Evolutionary conservation across 2,329 filamentous ascomycete genomes (phyloP).

Genomic region (Penicillium sp.): DNA sequence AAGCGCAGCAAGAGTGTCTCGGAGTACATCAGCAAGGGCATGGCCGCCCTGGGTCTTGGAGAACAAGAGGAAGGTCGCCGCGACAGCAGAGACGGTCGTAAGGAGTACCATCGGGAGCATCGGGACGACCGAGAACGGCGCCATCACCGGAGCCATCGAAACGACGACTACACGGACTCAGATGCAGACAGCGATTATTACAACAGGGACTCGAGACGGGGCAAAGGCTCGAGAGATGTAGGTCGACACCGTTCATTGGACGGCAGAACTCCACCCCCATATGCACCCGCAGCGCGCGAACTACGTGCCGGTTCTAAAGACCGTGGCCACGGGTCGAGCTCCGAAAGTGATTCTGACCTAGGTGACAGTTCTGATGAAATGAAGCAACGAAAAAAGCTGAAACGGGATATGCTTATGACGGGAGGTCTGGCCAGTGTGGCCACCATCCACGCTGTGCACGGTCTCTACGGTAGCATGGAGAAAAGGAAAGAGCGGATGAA

Average conservation of each 20-base stretch:
- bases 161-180: conserved; percentile 43
- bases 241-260: conserved; percentile 36
- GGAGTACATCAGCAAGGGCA: conserved; percentile 45
- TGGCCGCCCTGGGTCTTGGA: conserved; percentile 45
- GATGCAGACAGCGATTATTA: conserved; percentile 36
- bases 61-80: conserved; percentile 26
- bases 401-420: conserved; percentile 64
- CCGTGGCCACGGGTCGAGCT: conserved; percentile 11
- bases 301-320: conserved; percentile 7
- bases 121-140: conserved; percentile 30
- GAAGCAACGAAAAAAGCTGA: conserved; percentile 61
- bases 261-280: conserved; percentile 23
- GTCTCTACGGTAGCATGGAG: conserved; percentile 62
- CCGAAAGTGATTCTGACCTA: conserved; percentile 50
- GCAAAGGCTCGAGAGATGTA: conserved; percentile 45
- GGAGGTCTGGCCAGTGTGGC: conserved; percentile 66
- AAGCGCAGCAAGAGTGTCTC: conserved; percentile 48
- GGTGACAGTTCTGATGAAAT: conserved; percentile 63
- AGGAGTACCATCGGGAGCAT: conserved; percentile 4
- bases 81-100: conserved; percentile 17
- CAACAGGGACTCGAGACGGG: conserved; percentile 30
- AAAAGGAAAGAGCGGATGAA: conserved; percentile 61
- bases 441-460: conserved; percentile 67
- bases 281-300: conserved; percentile 21
- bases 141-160: conserved; percentile 21